Base-by-base conservation (phyloP, 805 yeast genomes). In the Candida methanosorbosa region DNA sequence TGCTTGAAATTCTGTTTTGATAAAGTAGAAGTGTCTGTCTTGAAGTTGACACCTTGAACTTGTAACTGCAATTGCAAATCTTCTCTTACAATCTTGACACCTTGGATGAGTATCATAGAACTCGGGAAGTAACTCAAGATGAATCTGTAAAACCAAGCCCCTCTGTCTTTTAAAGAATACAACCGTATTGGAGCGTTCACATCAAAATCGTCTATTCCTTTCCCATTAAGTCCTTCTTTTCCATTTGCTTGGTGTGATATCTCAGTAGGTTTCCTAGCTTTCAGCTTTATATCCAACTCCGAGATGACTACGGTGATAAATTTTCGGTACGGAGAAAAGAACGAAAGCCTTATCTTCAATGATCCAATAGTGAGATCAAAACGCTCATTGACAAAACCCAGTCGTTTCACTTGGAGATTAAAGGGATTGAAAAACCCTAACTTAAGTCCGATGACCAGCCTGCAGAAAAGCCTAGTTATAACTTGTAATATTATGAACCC, bases 361-460 rank as follows among this genome's bases (percentile, higher is more conserved):
- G 33, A 16, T 12, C 37, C 34, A 14, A 40, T 14, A 2, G 21
- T 12, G 8, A 46, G 9, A 19, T 32, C 22, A 12, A 37, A 19
- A 3, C 26, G 29, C 9, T 43, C 38, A 4, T 34, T 37, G 2
- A 36, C 31, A 17, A 46, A 26, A 0, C 37, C 38, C 5, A 54
- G 19, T 4, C 41, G 35, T 29, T 38, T 33, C 6, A 55, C 19
- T 26, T 44, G 44, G 36, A 52, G 35, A 11, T 43, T 36, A 20
- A 59, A 49, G 0, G 57, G 51, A 30, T 59, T 54, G 31, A 58
- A 29, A 27, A 41, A 42, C 4, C 56, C 54, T 12, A 56, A 41
- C 9, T 48, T 41, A 4, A 59, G 32, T 0, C 63, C 61, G 27
- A 52, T 42, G 4, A 21, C 23, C 7, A 7, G 20, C 29, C 18